Evolutionary conservation across 371 early-diverging fungal genomes (phyloP).

Genomic region (Saksenaea oblongispora): DNA sequence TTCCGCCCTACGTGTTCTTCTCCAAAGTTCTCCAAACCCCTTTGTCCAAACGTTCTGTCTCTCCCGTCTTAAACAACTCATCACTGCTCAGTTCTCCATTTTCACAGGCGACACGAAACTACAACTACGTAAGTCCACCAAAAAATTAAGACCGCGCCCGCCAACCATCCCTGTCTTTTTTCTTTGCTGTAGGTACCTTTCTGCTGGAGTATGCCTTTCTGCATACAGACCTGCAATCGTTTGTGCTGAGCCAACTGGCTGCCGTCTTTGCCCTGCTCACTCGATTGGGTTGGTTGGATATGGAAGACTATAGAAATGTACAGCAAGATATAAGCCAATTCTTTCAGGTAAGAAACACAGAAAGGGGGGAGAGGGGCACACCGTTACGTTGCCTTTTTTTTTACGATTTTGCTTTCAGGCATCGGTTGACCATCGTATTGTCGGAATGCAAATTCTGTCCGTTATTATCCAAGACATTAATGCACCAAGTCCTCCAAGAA

Average conservation of each 20-base stretch:
- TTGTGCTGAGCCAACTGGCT: constrained; percentile 68
- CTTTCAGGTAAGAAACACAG: constrained; percentile 52
- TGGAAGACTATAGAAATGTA: constrained; percentile 67
- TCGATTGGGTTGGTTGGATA: constrained; percentile 82
- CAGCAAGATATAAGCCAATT: constrained; percentile 69
- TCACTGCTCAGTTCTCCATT: constrained; percentile 70
- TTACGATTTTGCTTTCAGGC: too few species aligned
- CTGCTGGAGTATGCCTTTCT: constrained; percentile 68
- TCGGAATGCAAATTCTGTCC: constrained; percentile 65
- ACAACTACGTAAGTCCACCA: constrained; percentile 59
- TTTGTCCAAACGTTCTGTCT: constrained; percentile 76
- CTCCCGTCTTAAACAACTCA: constrained; percentile 67
- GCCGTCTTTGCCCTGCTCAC: constrained; percentile 77
- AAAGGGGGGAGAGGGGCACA: neutral
- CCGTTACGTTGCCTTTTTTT: neutral
- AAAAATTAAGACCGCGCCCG: constrained; percentile 1
- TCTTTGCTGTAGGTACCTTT: constrained; percentile 52
- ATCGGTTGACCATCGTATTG: constrained; percentile 60
- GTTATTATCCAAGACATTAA: constrained; percentile 65
- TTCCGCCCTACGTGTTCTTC: constrained; percentile 64
- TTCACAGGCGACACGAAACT: constrained; percentile 64
- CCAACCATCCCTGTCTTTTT: constrained; percentile 1
- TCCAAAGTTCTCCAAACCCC: constrained; percentile 70
- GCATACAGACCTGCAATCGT: constrained; percentile 66
- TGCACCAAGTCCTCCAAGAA: constrained; percentile 62